A percentile compares a stretch with the other conserved stretches of the same genome.
Evolutionary conservation across 1,284 basidiomycete genomes (phyloP).

Genomic region (Cutaneotrichosporon sp.): DNA sequence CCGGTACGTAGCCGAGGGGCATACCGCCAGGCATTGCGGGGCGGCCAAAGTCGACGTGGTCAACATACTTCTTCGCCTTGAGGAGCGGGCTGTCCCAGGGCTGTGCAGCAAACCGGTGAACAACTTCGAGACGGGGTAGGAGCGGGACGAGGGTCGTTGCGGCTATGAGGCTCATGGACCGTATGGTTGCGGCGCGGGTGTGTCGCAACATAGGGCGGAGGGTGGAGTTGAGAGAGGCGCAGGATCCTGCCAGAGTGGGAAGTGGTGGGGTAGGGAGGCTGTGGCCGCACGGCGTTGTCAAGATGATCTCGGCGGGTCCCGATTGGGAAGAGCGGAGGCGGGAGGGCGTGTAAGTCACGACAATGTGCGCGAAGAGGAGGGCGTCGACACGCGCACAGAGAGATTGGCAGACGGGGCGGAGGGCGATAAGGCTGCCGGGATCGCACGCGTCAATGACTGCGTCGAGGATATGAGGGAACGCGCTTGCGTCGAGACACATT

Average conservation of each 20-base stretch:
- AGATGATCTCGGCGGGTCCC: not conserved
- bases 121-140: not conserved
- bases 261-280: conserved; percentile 1
- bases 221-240: not conserved
- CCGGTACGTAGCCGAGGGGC: not conserved
- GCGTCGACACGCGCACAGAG: not conserved
- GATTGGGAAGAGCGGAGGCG: not conserved
- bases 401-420: not conserved
- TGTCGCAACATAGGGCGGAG: not conserved
- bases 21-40: not conserved
- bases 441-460: not conserved
- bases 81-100: conserved; percentile 3
- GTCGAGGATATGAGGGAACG: conserved; percentile 6
- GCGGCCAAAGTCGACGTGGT: not conserved
- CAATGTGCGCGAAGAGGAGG: conserved; percentile 3
- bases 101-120: not conserved
- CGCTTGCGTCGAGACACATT: not conserved
- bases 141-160: not conserved
- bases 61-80: not conserved
- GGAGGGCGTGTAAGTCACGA: not conserved
- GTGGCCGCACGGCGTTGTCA: not conserved
- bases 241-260: not conserved
- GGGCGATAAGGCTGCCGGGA: not conserved
- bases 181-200: not conserved
- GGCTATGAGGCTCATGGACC: not conserved